Evolutionary conservation across 108 stramenopile genomes (phyloP).

Genomic region (Nannochloropsis salina): DNA sequence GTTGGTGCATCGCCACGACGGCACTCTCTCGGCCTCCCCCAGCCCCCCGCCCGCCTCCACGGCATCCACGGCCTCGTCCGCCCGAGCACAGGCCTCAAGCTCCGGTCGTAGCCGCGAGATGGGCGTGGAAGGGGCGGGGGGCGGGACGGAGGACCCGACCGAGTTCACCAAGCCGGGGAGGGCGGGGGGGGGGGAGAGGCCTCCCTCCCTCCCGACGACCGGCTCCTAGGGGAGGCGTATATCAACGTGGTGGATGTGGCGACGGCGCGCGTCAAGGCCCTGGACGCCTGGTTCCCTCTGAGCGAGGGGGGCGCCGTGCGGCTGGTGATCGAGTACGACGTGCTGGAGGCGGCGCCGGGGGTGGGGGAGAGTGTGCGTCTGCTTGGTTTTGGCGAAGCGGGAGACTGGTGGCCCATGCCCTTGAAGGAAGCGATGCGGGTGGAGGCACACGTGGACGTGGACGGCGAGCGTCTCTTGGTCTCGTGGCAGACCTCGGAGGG

Average conservation of each 20-base stretch:
- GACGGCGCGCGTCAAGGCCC: neutral
- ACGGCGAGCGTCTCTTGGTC: constrained; percentile 26
- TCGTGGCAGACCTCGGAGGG: constrained; percentile 32
- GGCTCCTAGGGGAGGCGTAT: neutral
- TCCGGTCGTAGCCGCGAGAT: neutral
- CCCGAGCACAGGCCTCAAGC: neutral
- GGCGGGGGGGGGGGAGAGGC: neutral
- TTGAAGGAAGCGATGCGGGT: neutral
- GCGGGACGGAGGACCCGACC: neutral
- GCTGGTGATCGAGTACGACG: neutral
- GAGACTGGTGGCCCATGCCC: neutral
- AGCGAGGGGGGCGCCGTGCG: neutral
- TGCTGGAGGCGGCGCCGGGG: neutral
- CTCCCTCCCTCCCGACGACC: neutral
- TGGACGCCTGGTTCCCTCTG: neutral
- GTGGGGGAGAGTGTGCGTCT: neutral
- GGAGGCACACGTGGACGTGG: constrained; percentile 22
- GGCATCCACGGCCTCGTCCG: neutral
- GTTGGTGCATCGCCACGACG: neutral
- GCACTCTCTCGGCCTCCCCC: neutral
- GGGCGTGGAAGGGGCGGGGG: no score
- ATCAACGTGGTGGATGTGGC: neutral
- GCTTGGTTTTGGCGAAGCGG: neutral
- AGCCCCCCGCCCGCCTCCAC: neutral
- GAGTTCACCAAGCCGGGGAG: neutral